Conservation (phyloP, 2,329 filamentous ascomycete genomes). For the Penicillium sp. region DNA sequence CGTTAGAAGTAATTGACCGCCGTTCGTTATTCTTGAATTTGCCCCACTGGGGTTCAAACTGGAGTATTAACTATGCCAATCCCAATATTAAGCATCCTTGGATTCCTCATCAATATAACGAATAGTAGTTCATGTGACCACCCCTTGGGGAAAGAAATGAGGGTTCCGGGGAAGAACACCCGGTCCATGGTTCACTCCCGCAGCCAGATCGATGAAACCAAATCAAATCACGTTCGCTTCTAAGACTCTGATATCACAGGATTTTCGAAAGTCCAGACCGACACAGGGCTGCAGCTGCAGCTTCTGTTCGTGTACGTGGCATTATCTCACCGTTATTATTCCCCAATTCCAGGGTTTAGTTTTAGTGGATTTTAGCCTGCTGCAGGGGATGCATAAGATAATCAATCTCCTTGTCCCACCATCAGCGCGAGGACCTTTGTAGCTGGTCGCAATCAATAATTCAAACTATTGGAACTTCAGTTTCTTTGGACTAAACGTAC, state of each 20-base stretch:
- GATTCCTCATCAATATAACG: background rate
- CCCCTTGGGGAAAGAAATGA: conserved; percentile 5
- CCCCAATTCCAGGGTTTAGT: background rate
- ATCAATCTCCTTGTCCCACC: background rate
- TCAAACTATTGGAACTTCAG: background rate
- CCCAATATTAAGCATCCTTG: background rate
- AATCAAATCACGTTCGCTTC: background rate
- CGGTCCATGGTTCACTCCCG: conserved; percentile 27
- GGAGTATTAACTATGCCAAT: background rate
- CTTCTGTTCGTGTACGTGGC: conserved; percentile 1
- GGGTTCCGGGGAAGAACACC: conserved; percentile 11
- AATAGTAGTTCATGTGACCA: conserved; percentile 4
- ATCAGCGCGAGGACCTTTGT: background rate
- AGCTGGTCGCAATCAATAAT: background rate
- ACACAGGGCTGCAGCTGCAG: background rate
- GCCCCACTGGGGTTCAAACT: background rate
- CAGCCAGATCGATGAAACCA: background rate
- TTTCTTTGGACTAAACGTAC: background rate
- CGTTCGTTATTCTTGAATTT: background rate
- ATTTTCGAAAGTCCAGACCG: background rate
- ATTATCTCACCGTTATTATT: conserved; percentile 1
- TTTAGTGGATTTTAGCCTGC: background rate
- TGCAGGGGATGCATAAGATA: background rate
- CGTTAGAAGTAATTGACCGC: background rate
- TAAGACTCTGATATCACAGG: conserved; percentile 7